A percentile compares a stretch with the other conserved stretches of the same genome.
phyloP scores from a whole-genome alignment of 1,139 yeast species.

The Magnusiomyces magnusii region DNA sequence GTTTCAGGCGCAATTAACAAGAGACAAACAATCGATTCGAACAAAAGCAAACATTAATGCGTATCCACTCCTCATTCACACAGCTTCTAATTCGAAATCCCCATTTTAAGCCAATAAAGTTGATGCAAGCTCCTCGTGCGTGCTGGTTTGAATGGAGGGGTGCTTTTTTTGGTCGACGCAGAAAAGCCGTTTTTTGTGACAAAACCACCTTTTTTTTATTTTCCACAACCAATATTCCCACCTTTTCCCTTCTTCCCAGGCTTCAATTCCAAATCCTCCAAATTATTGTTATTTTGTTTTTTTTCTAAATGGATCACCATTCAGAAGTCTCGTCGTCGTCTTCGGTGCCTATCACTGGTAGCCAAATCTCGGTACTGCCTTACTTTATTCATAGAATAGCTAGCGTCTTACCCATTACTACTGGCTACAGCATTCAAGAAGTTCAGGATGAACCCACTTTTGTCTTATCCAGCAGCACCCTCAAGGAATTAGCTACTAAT shows the following conservation, averaged over 20 bases:
- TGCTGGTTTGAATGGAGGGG: too few relatives aligned
- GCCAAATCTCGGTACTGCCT: slow-evolving; percentile 9
- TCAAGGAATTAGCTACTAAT: slow-evolving; percentile 10
- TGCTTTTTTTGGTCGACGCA: neutral
- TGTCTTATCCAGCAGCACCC: slow-evolving; percentile 9
- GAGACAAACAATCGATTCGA: too few relatives aligned
- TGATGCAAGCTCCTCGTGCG: too few relatives aligned
- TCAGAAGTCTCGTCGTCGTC: neutral
- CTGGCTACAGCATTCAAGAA: slow-evolving; percentile 25
- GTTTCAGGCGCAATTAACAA: too few relatives aligned
- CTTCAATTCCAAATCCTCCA: neutral
- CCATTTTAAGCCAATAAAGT: too few relatives aligned
- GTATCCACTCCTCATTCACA: too few relatives aligned
- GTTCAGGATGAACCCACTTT: slow-evolving; percentile 20
- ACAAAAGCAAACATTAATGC: too few relatives aligned
- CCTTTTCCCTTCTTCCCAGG: neutral
- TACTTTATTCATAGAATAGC: slow-evolving; percentile 12
- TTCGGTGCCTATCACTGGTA: neutral
- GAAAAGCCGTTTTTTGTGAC: neutral
- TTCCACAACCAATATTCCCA: neutral
- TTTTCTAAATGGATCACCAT: neutral
- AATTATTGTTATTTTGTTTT: neutral
- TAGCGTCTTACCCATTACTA: slow-evolving; percentile 22
- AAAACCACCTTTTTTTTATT: neutral
- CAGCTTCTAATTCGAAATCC: too few relatives aligned